These are phyloP conservation scores for Backusella luteola DNA, from an alignment of 192 early-diverging fungal species.

Conservation along the genomic window DNA sequence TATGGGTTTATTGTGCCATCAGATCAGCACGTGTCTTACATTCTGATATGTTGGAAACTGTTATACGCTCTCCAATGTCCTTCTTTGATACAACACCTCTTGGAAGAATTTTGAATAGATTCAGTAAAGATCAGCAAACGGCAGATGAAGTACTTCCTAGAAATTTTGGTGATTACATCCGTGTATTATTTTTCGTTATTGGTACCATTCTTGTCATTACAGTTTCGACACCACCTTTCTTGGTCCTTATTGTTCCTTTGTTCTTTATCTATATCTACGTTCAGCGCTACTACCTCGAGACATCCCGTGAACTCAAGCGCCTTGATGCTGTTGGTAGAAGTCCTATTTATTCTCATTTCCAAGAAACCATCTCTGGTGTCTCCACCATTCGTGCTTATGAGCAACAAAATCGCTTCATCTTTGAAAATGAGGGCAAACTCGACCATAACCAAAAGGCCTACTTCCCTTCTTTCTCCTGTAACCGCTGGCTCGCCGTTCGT, in stretches of 20 bases:
- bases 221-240: conserved; percentile 43
- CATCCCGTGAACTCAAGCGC: conserved; percentile 79
- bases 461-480: conserved; percentile 68
- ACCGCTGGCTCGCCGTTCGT: conserved; percentile 70
- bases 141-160: conserved; percentile 73
- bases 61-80: conserved; percentile 68
- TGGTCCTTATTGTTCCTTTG: conserved; percentile 49
- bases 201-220: conserved; percentile 47
- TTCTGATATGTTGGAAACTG: conserved; percentile 68
- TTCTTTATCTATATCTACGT: conserved; percentile 45
- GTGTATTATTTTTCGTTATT: conserved; percentile 40
- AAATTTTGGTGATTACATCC: conserved; percentile 51
- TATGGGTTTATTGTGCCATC: conserved; percentile 80
- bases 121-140: conserved; percentile 84
- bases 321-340: conserved; percentile 78
- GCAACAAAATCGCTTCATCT: conserved; percentile 64
- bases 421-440: conserved; percentile 65
- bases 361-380: conserved; percentile 63
- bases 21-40: conserved; percentile 76
- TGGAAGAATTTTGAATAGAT: conserved; percentile 88
- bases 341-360: conserved; percentile 80
- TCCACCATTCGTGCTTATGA: conserved; percentile 71
- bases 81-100: conserved; percentile 82
- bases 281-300: conserved; percentile 62
- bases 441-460: conserved; percentile 84